Percentiles rank a stretch among this genome's conserved stretches.
Evolutionary conservation across 768 basidiomycete genomes (phyloP).

Genomic region (Lyophyllum decastes): DNA sequence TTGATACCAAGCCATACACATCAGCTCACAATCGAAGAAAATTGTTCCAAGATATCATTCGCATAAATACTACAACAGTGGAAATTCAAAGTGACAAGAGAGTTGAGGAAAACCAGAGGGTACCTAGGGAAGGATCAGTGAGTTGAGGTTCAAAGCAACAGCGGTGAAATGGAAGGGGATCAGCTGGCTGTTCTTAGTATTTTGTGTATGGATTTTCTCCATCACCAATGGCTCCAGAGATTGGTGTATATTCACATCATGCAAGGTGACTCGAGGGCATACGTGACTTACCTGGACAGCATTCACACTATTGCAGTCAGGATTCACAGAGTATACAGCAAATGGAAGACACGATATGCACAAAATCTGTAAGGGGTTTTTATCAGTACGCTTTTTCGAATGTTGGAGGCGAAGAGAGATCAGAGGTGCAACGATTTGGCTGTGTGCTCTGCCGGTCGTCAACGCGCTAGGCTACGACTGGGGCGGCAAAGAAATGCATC

Average conservation of each 20-base stretch:
- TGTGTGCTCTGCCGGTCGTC: conserved; percentile 70
- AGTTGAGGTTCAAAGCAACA: not conserved
- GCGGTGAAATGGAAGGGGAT: conserved; percentile 23
- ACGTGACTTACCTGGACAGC: not conserved
- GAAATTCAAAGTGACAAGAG: not conserved
- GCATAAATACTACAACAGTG: not conserved
- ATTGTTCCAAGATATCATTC: not conserved
- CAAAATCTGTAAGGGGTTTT: not conserved
- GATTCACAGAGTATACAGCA: no score
- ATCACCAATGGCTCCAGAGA: conserved; percentile 46
- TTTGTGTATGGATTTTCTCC: conserved; percentile 42
- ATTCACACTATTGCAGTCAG: no score
- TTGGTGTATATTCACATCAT: conserved; percentile 51
- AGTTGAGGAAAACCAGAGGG: not conserved
- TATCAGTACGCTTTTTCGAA: not conserved
- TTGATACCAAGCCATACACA: no score
- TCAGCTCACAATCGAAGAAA: not conserved
- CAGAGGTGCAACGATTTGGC: conserved; percentile 73
- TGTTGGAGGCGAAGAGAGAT: conserved; percentile 23
- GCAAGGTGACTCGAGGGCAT: not conserved
- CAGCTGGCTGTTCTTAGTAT: conserved; percentile 71
- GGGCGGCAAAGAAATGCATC: conserved; percentile 79
- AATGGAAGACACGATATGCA: not conserved
- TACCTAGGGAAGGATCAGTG: conserved; percentile 5
- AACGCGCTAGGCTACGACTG: conserved; percentile 66